Percentiles rank a stretch among this genome's conserved stretches.
Conservation (phyloP, 169 alveolate genomes). For the Plasmodium blacklocki region DNA sequence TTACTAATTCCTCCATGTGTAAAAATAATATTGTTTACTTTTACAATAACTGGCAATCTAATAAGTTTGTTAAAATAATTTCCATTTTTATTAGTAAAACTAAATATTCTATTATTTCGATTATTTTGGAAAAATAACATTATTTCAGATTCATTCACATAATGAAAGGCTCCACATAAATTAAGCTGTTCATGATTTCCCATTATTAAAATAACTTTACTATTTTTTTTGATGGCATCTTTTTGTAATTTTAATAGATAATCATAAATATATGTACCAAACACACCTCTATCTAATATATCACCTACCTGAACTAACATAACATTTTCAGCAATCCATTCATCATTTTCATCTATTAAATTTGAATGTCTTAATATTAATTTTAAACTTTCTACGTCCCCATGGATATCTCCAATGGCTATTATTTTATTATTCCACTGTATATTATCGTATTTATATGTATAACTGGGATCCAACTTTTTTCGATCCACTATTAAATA, state of each 20-base stretch:
- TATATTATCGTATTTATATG: constrained; percentile 50
- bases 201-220: constrained; percentile 38
- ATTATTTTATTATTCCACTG: constrained; percentile 79
- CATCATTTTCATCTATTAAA: constrained; percentile 63
- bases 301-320: constrained; percentile 57
- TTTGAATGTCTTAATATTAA: constrained; percentile 77
- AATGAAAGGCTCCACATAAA: constrained; percentile 44
- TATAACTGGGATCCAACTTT: constrained; percentile 30
- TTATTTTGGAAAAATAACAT: constrained; percentile 46
- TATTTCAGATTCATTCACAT: constrained; percentile 45
- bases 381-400: constrained; percentile 77
- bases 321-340: constrained; percentile 79
- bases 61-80: constrained; percentile 27
- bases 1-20: constrained; percentile 46
- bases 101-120: constrained; percentile 9
- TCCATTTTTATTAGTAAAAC: constrained; percentile 23
- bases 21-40: constrained; percentile 49
- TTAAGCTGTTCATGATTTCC: constrained; percentile 70
- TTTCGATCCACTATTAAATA: constrained; percentile 19
- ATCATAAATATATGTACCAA: constrained; percentile 52
- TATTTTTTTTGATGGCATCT: constrained; percentile 45
- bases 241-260: constrained; percentile 56
- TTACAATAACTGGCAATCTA: constrained; percentile 40
- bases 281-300: constrained; percentile 50
- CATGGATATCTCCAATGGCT: constrained; percentile 82